phyloP scores from a whole-genome alignment of 495 filamentous ascomycete species.

The Penicillium riverlandense region DNA sequence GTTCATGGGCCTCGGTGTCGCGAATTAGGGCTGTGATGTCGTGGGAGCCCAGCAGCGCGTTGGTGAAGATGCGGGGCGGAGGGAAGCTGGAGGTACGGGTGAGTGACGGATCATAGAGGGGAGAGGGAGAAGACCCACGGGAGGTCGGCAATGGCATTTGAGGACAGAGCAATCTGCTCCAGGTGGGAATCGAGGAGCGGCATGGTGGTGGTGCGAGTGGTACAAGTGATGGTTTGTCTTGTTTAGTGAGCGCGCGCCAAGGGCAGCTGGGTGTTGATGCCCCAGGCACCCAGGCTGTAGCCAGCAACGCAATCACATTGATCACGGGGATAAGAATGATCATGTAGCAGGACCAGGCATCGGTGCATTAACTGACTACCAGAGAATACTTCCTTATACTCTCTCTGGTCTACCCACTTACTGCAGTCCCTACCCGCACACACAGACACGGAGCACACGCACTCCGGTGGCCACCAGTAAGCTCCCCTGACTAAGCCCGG shows the following conservation, averaged over 20 bases:
- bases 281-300: slow-evolving; percentile 12
- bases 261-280: slow-evolving; percentile 6
- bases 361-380: too few relatives aligned
- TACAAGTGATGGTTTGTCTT: not conserved
- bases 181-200: slow-evolving; percentile 75
- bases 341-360: too few relatives aligned
- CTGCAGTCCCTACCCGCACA: too few relatives aligned
- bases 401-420: too few relatives aligned
- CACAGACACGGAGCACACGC: too few relatives aligned
- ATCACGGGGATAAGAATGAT: too few relatives aligned
- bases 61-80: slow-evolving; percentile 90
- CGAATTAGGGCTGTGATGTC: slow-evolving; percentile 94
- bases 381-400: not conserved
- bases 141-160: slow-evolving; percentile 74
- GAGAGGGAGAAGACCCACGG: slow-evolving; percentile 48
- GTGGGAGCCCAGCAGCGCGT: slow-evolving; percentile 75
- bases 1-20: slow-evolving; percentile 92
- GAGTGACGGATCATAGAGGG: not conserved
- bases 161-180: slow-evolving; percentile 83
- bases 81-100: slow-evolving; percentile 56
- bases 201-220: slow-evolving; percentile 38
- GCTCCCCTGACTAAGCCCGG: slow-evolving; percentile 37
- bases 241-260: slow-evolving; percentile 7
- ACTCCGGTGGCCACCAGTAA: slow-evolving; percentile 11
- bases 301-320: too few relatives aligned